Percentiles rank a stretch among this genome's conserved stretches.
These are phyloP conservation scores for Rhizopogon vulgaris DNA, from an alignment of 768 basidiomycete genomes.

Conservation along the genomic window DNA sequence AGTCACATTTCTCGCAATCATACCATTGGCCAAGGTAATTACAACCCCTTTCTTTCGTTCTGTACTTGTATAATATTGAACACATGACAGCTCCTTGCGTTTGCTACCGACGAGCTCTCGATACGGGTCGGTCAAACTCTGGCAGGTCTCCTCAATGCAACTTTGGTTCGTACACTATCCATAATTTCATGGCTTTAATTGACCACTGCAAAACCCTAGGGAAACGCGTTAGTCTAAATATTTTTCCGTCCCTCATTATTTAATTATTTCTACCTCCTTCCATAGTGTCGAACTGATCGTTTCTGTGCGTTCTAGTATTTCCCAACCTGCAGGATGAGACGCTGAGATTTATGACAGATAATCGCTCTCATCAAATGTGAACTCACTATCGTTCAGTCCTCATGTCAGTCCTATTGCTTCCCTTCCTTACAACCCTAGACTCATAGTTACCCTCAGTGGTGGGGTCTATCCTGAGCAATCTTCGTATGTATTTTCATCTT, in stretches of 20 bases:
- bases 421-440: background rate
- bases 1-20: conserved; percentile 79
- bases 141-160: conserved; percentile 82
- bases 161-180: conserved; percentile 44
- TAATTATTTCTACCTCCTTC: background rate
- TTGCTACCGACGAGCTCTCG: conserved; percentile 83
- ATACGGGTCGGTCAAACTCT: conserved; percentile 78
- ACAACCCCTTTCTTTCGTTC: background rate
- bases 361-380: conserved; percentile 82
- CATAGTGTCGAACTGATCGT: conserved; percentile 56
- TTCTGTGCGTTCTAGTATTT: conserved; percentile 43
- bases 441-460: conserved; percentile 45
- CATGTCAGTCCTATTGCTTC: conserved; percentile 42
- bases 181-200: background rate
- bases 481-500: conserved; percentile 34
- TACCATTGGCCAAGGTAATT: conserved; percentile 73
- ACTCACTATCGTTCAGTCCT: conserved; percentile 73
- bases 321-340: background rate
- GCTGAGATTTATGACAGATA: conserved; percentile 37
- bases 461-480: conserved; percentile 77
- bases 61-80: background rate
- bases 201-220: conserved; percentile 10
- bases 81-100: conserved; percentile 55
- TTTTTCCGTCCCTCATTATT: background rate
- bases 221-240: conserved; percentile 22